Base-by-base conservation (phyloP, 2,329 filamentous ascomycete species). In the Aspergillus fijiensis region DNA sequence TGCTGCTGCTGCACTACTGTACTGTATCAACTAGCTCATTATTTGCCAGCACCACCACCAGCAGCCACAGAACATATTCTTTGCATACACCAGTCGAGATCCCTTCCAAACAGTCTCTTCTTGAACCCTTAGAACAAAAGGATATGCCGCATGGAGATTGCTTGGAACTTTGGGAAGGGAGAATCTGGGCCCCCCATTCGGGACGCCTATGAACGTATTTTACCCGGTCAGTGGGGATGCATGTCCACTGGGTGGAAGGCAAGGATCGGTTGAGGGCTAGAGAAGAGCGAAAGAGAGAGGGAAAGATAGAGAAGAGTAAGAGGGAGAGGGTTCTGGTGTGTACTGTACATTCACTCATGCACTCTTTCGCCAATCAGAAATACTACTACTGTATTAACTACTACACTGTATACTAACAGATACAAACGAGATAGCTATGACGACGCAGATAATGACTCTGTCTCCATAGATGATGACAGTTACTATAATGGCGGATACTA, bases 201-300 rank as follows among this genome's bases (percentile, higher is more conserved):
- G 9, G 39, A 45, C n/a, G 6, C 16, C n/a, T 45, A 45, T 45
- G 6, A n/a, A 45, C 39, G 39, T 29, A 29, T 45, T 19, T 19
- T 45, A 48, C 19, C 53, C 53, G 42, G 53, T 21, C 42, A 25
- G 53, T 55, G 53, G 45, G 53, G 53, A 55, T 14, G 27, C 42
- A 35, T 45, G 39, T 19, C 39, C 39, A 45, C 39, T 45, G 16
- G 16, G 21, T 21, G 21, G 16, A 45, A 45, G 39, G 39, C 39
- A 9, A 19, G 39, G 14, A n/a, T 19, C 16, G 39, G 16, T 45
- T 45, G 39, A 45, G 39, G n/a, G 39, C 39, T 42, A 42, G 39
- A 42, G 39, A 19, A 42, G 39, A 42, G 39, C 39, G 6, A 19
- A 42, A 42, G 16, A 42, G 9, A 42, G 33, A 12, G 33, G 11